Conservation (phyloP, 441 rosid species). For the Viola pubescens region DNA sequence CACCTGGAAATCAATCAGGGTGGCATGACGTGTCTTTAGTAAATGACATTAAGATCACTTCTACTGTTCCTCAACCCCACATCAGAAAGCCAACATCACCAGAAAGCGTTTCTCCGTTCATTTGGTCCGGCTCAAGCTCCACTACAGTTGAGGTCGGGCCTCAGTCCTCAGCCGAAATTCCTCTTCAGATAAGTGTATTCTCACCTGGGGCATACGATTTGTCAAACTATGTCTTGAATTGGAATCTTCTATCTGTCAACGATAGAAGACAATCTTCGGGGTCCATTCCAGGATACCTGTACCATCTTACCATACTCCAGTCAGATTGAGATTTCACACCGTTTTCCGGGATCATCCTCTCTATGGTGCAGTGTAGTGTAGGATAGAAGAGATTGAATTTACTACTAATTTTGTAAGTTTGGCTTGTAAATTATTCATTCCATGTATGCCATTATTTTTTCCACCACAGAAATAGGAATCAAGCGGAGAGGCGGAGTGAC, state of each 20-base stretch:
- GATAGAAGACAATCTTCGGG: conserved; percentile 40
- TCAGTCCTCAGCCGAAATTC: conserved; percentile 44
- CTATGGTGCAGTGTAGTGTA: no score
- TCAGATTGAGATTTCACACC: conserved; percentile 25
- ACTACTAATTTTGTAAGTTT: background rate
- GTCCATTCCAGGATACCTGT: conserved; percentile 66
- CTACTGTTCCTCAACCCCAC: conserved; percentile 32
- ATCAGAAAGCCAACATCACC: conserved; percentile 27
- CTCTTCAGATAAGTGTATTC: conserved; percentile 67
- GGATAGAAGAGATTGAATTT: background rate
- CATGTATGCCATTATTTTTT: background rate
- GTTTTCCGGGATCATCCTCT: no score
- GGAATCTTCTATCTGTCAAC: conserved; percentile 38
- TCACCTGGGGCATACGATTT: conserved; percentile 74
- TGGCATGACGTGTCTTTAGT: conserved; percentile 52
- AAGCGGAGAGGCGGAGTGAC: background rate
- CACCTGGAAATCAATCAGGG: conserved; percentile 50
- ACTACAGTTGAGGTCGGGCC: conserved; percentile 53
- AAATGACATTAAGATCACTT: conserved; percentile 44
- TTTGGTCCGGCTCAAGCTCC: conserved; percentile 81
- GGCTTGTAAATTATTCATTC: background rate
- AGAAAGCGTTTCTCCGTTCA: conserved; percentile 56
- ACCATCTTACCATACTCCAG: conserved; percentile 56
- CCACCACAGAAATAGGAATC: background rate
- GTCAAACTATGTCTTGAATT: conserved; percentile 61